Percentiles rank a stretch among this genome's conserved stretches.
phyloP scores from a whole-genome alignment of 208 protist genomes.

The Vickermania spadyakhi region DNA sequence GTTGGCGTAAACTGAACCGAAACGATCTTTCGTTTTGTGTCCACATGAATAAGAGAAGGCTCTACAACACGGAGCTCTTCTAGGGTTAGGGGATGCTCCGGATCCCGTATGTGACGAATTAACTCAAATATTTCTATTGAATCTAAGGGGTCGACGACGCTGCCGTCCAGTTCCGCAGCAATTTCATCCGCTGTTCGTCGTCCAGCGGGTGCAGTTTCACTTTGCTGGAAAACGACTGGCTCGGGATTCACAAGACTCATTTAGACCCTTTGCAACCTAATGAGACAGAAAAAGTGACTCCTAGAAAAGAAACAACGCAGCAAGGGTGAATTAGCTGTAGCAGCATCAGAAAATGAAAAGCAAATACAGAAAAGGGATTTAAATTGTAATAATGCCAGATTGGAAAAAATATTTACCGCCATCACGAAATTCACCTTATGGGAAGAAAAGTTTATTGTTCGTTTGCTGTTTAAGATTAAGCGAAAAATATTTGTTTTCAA shows the following conservation, averaged over 20 bases:
- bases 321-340: too few relatives aligned
- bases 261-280: too few relatives aligned
- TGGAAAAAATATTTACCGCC: too few relatives aligned
- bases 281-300: too few relatives aligned
- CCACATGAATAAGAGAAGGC: slow-evolving; percentile 82
- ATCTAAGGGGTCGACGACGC: slow-evolving; percentile 85
- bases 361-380: too few relatives aligned
- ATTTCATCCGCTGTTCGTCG: slow-evolving; percentile 29
- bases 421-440: too few relatives aligned
- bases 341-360: too few relatives aligned
- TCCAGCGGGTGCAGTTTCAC: slow-evolving; percentile 1
- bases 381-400: too few relatives aligned
- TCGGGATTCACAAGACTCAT: slow-evolving; percentile 50
- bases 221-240: slow-evolving; percentile 36
- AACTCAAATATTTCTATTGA: slow-evolving; percentile 93
- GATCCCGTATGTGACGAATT: slow-evolving; percentile 96
- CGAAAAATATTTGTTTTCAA: too few relatives aligned
- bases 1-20: slow-evolving; percentile 97
- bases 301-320: too few relatives aligned
- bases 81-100: slow-evolving; percentile 97
- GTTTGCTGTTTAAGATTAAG: too few relatives aligned
- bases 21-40: slow-evolving; percentile 62
- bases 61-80: slow-evolving; percentile 96
- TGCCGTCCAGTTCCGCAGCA: slow-evolving; percentile 40
- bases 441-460: too few relatives aligned